Base-by-base conservation (phyloP, 2,329 filamentous ascomycete species). In the Bertia moriformis region DNA sequence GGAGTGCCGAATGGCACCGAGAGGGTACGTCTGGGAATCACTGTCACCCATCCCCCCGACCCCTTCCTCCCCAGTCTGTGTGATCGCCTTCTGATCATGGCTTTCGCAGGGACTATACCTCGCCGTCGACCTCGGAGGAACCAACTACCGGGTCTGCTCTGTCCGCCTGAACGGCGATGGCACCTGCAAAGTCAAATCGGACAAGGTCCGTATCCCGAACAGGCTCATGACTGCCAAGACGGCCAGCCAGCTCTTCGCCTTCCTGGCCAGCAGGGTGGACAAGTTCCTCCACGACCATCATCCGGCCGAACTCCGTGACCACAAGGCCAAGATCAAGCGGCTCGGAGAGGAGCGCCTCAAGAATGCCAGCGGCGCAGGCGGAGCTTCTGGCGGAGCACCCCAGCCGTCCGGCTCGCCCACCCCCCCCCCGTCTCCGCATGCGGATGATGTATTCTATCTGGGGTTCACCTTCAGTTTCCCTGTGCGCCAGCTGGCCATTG, bases 401-500 rank as follows among this genome's bases (percentile, higher is more conserved):
- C n/a, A n/a, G n/a, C n/a, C n/a, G n/a, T n/a, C n/a, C n/a, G n/a
- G n/a, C n/a, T n/a, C n/a, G n/a, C n/a, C n/a, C n/a, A n/a, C n/a
- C n/a, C n/a, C n/a, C n/a, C n/a, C n/a, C n/a, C n/a, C n/a, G n/a
- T n/a, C n/a, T n/a, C n/a, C n/a, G n/a, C n/a, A n/a, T n/a, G n/a
- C n/a, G n/a, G n/a, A n/a, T n/a, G n/a, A 94, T 96, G n/a, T n/a
- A n/a, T n/a, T n/a, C 63, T 83, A 87, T 50, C 69, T 98, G 32
- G 91, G 91, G n/a, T 98, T 98, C 63, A 98, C 91, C 39, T 98
- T 98, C 62, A 93, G 84, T 56, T 98, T 96, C 64, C 91, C 91
- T 2, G 88, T 96, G 29, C 77, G 93, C 56, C 91, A 98, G 58
- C 69, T 83, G 42, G 88, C 86, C 29, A 94, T 98, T 57, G 96